phyloP scores from a whole-genome alignment of 345 rosid species.

The Pugionium cornutum region DNA sequence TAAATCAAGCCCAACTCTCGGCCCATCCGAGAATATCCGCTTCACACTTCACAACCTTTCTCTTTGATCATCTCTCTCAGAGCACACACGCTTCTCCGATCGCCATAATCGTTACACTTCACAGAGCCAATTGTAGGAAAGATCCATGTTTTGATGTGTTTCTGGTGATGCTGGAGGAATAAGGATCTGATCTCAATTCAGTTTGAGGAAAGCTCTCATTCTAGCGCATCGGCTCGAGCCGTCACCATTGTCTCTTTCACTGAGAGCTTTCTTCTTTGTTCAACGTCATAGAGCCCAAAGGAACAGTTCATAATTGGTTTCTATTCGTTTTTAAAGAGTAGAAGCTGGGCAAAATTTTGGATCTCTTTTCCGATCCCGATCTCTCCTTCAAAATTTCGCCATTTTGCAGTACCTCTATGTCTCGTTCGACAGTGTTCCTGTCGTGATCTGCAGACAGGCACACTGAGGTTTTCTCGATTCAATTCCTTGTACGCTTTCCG shows the following conservation, averaged over 20 bases:
- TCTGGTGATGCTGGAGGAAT: neutral
- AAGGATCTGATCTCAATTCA: constrained; percentile 36
- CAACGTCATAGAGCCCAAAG: neutral
- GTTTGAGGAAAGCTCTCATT: constrained; percentile 19
- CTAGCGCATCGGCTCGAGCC: constrained; percentile 22
- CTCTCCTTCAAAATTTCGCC: constrained; percentile 23
- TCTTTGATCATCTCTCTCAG: constrained; percentile 32
- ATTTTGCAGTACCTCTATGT: neutral
- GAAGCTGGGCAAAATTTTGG: neutral
- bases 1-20: neutral
- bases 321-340: constrained; percentile 12
- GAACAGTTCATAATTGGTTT: neutral
- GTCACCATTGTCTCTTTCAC: constrained; percentile 29
- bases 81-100: constrained; percentile 33
- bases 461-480: constrained; percentile 29
- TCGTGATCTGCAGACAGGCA: constrained; percentile 34
- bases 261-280: constrained; percentile 24
- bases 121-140: constrained; percentile 13
- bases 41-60: constrained; percentile 14
- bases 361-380: constrained; percentile 37
- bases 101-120: constrained; percentile 17
- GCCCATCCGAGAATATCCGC: constrained; percentile 31
- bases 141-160: constrained; percentile 18
- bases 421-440: neutral
- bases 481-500: neutral